These are phyloP conservation scores for Tulasnella sp. DNA, from an alignment of 768 basidiomycete genomes.

Conservation along the genomic window DNA sequence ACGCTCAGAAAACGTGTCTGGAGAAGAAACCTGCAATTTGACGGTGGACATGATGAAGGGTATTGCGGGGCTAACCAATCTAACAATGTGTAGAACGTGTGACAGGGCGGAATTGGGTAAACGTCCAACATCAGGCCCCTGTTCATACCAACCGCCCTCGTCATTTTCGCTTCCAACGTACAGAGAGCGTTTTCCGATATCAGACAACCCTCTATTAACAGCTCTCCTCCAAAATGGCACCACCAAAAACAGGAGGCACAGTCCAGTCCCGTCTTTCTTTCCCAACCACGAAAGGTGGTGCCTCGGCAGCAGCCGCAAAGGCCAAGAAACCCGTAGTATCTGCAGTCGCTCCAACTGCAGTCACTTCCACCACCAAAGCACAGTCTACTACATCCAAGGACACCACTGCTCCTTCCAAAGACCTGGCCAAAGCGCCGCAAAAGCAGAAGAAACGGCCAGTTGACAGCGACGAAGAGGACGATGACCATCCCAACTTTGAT, in stretches of 20 bases:
- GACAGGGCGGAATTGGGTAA: not conserved
- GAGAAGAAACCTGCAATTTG: constrained; percentile 78
- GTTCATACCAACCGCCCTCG: not conserved
- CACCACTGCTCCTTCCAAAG: not conserved
- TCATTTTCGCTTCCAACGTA: not conserved
- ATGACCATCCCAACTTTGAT: not conserved
- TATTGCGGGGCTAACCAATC: not conserved
- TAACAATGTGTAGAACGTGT: constrained; percentile 23
- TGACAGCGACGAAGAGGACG: constrained; percentile 17
- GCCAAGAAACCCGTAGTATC: constrained; percentile 11
- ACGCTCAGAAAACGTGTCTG: constrained; percentile 89
- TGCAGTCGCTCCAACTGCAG: not conserved
- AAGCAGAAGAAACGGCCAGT: constrained; percentile 15
- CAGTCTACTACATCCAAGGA: not conserved
- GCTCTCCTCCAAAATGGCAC: not conserved
- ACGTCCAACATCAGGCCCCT: not conserved
- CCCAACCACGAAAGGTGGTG: constrained; percentile 25
- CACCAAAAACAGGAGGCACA: not conserved
- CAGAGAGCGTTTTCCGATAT: not conserved
- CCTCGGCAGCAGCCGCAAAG: constrained; percentile 9
- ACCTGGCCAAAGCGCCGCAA: not conserved
- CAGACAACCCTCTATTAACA: too few relatives aligned
- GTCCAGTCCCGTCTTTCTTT: constrained; percentile 15
- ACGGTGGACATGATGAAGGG: constrained; percentile 41
- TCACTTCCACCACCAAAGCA: not conserved